Evolutionary conservation across 371 early-diverging fungal species (phyloP), one percentile per base, ranked within the genome.

Genomic region (Syncephalastrum contaminatum): DNA sequence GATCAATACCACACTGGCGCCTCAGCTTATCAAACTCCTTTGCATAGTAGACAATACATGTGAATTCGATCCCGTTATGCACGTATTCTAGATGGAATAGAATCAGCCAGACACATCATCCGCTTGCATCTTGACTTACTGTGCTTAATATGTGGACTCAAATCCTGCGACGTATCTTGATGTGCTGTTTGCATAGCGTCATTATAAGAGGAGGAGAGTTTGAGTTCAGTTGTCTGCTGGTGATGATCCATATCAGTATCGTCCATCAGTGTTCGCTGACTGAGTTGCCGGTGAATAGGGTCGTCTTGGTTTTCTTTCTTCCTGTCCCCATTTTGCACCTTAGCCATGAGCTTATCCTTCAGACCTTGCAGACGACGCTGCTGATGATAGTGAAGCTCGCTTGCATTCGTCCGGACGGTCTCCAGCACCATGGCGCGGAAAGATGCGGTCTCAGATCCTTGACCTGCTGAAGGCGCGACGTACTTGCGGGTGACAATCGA

Each of bases 11-110:
- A 56, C 93, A 92, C 58, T 84, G 80, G 6, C 86, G 81, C 13
- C 97, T 82, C 48, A 97, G 73, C 0, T 77, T 80, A 56, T 94
- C 93, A 69, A 97, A 97, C 66, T 95, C 88, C 54, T 84, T 84
- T 0, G 93, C 92, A 68, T 85, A 96, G 58, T 87, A 96, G 1
- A 94, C 82, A 25, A 84, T 88, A 70, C 96, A 96, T 14, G 82
- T 77, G 62, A 94, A 84, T 45, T 82, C 80, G 4, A 86, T 74
- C 15, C 76, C 75, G 7, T 89, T 90, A 55, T 91, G 89, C 5
- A 81, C 77, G 64, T 88, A 91, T 51, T 86, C 88, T 83, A 58
- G 2, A 16, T 16, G 56, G 3, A 51, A 48, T 21, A 49, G 19
- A 42, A 43, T 49, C 42, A 50, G n/a, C 18, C 51, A 10, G 49